Base-by-base conservation (phyloP, 257 asterid species). In the Thymus quinquecostatus region DNA sequence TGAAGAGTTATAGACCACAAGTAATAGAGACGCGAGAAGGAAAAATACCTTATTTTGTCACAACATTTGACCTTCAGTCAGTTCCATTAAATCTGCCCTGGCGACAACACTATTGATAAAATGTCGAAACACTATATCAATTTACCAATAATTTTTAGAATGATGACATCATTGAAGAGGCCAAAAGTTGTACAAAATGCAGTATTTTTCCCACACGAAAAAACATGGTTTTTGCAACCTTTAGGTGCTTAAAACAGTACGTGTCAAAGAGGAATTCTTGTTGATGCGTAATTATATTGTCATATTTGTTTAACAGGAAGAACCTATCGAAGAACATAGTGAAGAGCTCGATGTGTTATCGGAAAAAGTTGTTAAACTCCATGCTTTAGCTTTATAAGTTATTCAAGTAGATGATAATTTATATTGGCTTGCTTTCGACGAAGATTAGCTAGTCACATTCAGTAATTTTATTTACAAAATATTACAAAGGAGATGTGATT, bases 261-360 rank as follows among this genome's bases (percentile, higher is more conserved):
- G 53, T 47, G 6, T 12, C 6, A 48, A 11, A 21, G 54, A 11
- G 54, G 54, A 4, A n/a, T n/a, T n/a, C n/a, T n/a, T n/a, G n/a
- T n/a, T 34, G 38, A 34, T 48, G 54, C 54, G 12, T 3, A 13
- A 5, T 67, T 6, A 61, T 3, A 10, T 69, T 51, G 70, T 44
- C 13, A 9, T 60, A 13, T 69, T 60, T 45, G 45, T 72, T 67
- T 28, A 38, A 68, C 84, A 85, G 87, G 84, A 72, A 58, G 86
- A 82, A 2, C 41, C 77, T 6, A 82, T 85, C 7, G 80, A 70
- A 36, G 87, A 84, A 75, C 73, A 70, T 4, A 77, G 11, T 27
- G 87, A 85, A 71, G 87, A 85, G 61, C 73, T 80, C 8, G 86
- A 82, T 69, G 87, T 62, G 75, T 72, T 82, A 80, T 33, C 83